Evolutionary conservation across 495 filamentous ascomycete genomes (phyloP), one percentile per base, ranked within the genome.

Genomic region (Aspergillus sclerotiicarbonarius): DNA sequence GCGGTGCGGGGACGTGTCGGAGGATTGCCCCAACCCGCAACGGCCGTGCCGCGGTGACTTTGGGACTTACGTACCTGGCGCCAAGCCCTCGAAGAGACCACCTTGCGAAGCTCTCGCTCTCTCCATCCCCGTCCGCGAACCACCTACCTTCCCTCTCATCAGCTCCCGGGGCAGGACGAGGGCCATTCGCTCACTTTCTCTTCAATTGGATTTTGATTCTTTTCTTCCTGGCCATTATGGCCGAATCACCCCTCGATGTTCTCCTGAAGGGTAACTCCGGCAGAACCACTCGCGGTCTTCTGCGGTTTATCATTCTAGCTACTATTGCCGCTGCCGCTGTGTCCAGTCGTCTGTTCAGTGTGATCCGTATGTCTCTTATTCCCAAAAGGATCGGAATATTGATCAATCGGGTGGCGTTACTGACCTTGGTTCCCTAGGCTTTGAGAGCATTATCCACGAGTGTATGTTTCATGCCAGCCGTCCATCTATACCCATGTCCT

Each of bases 371-470:
- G 91, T 80, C 58, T 49, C 37, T 43, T 55, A 7, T 8, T 35
- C 30, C 12, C 6, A 5, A 18, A 13, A 6, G 43, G 25, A 12
- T 31, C 4, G 20, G 16, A 6, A 6, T 48, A 7, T 25, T 37
- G 29, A 8, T 60, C 43, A 63, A 53, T 67, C 64, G 55, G 54
- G 13, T 59, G 33, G 37, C 53, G 29, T 16, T 64, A 62, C 76
- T 84, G 66, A 82, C 54, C 20, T 33, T 31, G 13, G 9, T 59
- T 46, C 51, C 48, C 49, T 56, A 93, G 90, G 95, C 44, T 99
- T 99, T 67, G 95, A 99, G 77, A 96, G 92, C 76, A 98, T 99
- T 71, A 99, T 99, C 70, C 94, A 98, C 77, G 94, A 98, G 83
- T 98, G 94, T 97, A 74, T 68, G 91, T 85, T 65, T 54, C 60